A percentile compares a stretch with the other conserved stretches of the same genome.
Evolutionary conservation across 768 basidiomycete species (phyloP).

Genomic region (Xerocomus spinulosus): DNA sequence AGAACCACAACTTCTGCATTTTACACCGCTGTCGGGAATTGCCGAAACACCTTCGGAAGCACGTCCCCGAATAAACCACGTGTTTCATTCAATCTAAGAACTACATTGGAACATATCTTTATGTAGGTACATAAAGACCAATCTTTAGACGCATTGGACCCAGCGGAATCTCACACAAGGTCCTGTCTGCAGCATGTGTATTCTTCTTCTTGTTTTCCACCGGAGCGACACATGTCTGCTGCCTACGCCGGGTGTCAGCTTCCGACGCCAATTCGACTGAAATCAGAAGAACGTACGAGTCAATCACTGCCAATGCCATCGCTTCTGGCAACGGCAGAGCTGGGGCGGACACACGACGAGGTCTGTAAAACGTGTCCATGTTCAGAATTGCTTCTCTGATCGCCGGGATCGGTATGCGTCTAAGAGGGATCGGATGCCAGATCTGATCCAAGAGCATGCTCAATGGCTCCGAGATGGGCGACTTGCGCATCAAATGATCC

Average conservation of each 20-base stretch:
- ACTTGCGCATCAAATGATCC: slow-evolving; percentile 1
- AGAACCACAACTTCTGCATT: neutral
- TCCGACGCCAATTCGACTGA: neutral
- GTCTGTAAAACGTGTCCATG: slow-evolving; percentile 14
- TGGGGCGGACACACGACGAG: neutral
- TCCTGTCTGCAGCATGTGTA: neutral
- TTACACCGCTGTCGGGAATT: slow-evolving; percentile 14
- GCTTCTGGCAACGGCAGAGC: neutral
- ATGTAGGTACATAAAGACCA: no score
- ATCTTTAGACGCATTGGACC: no score
- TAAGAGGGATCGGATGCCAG: slow-evolving; percentile 11
- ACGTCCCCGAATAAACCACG: neutral
- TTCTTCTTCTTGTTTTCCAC: neutral
- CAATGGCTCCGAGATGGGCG: slow-evolving; percentile 10
- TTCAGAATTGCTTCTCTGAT: slow-evolving; percentile 12
- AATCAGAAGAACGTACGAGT: slow-evolving; percentile 13
- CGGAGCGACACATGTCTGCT: slow-evolving; percentile 9
- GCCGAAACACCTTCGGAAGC: slow-evolving; percentile 10
- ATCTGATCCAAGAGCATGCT: slow-evolving; percentile 9
- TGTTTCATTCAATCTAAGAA: no score
- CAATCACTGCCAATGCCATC: neutral
- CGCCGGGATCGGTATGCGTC: slow-evolving; percentile 16
- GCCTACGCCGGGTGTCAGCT: no score
- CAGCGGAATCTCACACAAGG: neutral
- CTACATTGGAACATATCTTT: no score